phyloP scores from a whole-genome alignment of 495 filamentous ascomycete genomes.

The Hypoxylon trugodes region DNA sequence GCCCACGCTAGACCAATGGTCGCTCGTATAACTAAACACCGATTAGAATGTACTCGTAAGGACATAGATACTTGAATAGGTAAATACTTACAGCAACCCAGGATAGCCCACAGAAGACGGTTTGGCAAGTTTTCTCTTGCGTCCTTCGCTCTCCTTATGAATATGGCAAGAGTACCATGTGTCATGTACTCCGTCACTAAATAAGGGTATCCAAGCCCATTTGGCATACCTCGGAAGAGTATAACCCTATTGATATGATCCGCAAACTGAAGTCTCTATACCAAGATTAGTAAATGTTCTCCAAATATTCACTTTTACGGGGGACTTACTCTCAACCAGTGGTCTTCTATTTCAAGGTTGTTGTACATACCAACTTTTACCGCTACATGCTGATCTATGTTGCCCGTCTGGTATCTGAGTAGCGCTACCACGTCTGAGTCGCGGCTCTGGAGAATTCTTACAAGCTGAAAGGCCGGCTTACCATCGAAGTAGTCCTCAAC shows the following conservation, averaged over 20 bases:
- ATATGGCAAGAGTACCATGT: background rate
- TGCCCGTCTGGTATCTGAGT: no score
- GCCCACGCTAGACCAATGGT: background rate
- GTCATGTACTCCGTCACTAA: background rate
- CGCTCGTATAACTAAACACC: background rate
- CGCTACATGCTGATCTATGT: no score
- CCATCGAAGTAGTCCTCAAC: no score
- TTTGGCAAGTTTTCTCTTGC: background rate
- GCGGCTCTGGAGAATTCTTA: no score
- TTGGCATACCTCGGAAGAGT: background rate
- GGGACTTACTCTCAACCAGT: no score
- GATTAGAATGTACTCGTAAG: background rate
- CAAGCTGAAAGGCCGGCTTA: no score
- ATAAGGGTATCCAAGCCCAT: background rate
- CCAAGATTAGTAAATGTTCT: background rate
- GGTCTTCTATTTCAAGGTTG: no score
- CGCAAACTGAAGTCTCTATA: background rate
- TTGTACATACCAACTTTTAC: no score
- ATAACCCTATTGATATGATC: background rate
- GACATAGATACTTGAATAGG: background rate
- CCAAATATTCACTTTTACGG: no score
- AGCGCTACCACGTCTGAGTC: no score
- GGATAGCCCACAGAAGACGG: constrained; percentile 6
- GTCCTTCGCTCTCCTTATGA: background rate
- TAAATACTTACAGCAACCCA: constrained; percentile 2